Conservation (phyloP, 2,329 filamentous ascomycete species). For the Boeremia exigua region DNA sequence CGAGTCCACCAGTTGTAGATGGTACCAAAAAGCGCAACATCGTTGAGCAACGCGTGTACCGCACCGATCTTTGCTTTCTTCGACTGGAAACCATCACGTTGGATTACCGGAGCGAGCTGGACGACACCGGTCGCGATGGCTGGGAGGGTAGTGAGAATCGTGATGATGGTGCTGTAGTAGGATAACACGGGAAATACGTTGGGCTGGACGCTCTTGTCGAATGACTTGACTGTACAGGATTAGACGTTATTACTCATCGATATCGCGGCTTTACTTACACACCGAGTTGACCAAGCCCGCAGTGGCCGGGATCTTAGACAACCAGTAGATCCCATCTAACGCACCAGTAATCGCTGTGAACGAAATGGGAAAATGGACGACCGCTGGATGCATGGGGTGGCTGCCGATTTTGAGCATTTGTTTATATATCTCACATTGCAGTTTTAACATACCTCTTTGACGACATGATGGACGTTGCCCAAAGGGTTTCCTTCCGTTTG, state of each 20-base stretch:
- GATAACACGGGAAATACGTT: slow-evolving; percentile 49
- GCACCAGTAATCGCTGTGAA: slow-evolving; percentile 52
- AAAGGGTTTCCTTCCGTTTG: background rate
- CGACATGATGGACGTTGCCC: slow-evolving; percentile 2
- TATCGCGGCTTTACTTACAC: slow-evolving; percentile 17
- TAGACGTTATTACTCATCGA: background rate
- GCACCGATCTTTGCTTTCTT: slow-evolving; percentile 51
- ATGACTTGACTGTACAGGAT: slow-evolving; percentile 30
- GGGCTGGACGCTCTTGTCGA: slow-evolving; percentile 34
- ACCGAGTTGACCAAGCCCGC: slow-evolving; percentile 39
- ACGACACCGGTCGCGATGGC: slow-evolving; percentile 41
- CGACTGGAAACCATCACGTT: slow-evolving; percentile 52
- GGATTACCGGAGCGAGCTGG: slow-evolving; percentile 51
- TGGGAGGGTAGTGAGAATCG: slow-evolving; percentile 40
- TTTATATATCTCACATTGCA: background rate
- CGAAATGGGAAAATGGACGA: slow-evolving; percentile 57
- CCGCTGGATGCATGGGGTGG: slow-evolving; percentile 54
- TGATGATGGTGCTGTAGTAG: slow-evolving; percentile 55
- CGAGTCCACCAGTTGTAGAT: slow-evolving; percentile 55
- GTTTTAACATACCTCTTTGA: slow-evolving; percentile 5
- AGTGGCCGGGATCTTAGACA: slow-evolving; percentile 42
- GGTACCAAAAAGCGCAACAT: slow-evolving; percentile 48
- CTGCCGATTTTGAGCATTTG: slow-evolving; percentile 23
- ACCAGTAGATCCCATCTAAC: slow-evolving; percentile 50
- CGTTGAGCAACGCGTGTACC: slow-evolving; percentile 52